Conservation (phyloP, 2,329 filamentous ascomycete genomes). For the Pseudopithomyces chartarum region DNA sequence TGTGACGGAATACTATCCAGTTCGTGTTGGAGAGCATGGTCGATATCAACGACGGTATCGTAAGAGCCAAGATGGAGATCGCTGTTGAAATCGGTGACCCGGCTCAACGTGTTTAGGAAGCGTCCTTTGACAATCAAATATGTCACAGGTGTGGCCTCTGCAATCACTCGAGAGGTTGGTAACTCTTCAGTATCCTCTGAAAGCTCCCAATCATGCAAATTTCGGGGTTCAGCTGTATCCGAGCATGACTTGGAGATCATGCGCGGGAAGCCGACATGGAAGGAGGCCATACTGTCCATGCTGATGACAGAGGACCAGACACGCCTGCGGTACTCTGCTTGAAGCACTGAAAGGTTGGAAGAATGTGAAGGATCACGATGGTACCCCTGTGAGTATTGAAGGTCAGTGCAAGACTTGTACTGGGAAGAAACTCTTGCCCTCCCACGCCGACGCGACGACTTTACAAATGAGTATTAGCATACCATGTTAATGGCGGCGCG, state of each 20-base stretch:
- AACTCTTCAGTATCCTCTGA: background rate
- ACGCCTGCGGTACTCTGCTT: background rate
- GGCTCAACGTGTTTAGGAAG: background rate
- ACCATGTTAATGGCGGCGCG: background rate
- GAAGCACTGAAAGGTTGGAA: background rate
- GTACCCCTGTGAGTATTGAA: background rate
- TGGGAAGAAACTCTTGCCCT: background rate
- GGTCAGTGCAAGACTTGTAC: background rate
- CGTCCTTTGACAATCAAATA: background rate
- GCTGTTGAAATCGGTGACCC: background rate
- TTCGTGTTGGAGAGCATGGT: background rate
- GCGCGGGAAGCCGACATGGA: background rate
- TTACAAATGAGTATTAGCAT: background rate
- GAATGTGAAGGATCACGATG: conserved; percentile 1
- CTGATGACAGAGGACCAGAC: background rate
- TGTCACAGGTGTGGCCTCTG: background rate
- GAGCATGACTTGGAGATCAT: background rate
- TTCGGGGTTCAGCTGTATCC: background rate
- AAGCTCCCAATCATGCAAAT: background rate
- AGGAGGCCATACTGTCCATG: background rate
- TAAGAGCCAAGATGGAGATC: background rate
- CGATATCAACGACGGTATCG: background rate
- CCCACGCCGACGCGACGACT: background rate
- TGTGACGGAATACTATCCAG: background rate
- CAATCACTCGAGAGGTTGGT: background rate